Evolutionary conservation across 2,329 filamentous ascomycete species (phyloP).

Genomic region (Talaromyces funiculosus): DNA sequence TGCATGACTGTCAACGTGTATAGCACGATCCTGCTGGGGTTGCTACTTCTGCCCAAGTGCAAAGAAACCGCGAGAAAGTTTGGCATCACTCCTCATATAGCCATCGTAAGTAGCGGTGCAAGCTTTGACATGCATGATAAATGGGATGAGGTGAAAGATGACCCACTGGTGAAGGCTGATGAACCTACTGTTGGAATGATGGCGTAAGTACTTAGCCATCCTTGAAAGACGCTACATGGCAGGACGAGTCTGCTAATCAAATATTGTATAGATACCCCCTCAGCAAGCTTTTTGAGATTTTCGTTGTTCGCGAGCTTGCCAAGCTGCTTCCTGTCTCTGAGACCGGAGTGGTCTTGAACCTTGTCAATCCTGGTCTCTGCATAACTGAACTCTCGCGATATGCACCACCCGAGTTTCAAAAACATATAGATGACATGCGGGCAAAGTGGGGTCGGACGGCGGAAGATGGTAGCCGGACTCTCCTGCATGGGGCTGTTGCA

Average conservation of each 20-base stretch:
- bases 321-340: constrained; percentile 18
- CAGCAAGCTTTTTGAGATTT: constrained; percentile 32
- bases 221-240: not conserved
- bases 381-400: constrained; percentile 22
- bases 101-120: constrained; percentile 19
- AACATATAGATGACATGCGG: constrained; percentile 20
- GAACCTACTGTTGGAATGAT: constrained; percentile 12
- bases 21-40: constrained; percentile 23
- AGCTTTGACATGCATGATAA: constrained; percentile 15
- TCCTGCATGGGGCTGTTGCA: constrained; percentile 25
- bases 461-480: constrained; percentile 27
- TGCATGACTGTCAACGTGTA: constrained; percentile 25
- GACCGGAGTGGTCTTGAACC: constrained; percentile 28
- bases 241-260: not conserved
- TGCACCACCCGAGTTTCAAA: constrained; percentile 21
- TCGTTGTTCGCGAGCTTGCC: constrained; percentile 27
- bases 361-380: constrained; percentile 28
- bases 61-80: constrained; percentile 17
- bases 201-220: constrained; percentile 6
- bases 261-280: constrained; percentile 24
- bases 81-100: constrained; percentile 18
- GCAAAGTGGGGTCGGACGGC: constrained; percentile 21
- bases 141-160: constrained; percentile 20
- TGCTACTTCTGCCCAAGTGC: constrained; percentile 22
- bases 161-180: constrained; percentile 18